Evolutionary conservation across 495 filamentous ascomycete genomes (phyloP).

Genomic region (Penicillium tannophilum): DNA sequence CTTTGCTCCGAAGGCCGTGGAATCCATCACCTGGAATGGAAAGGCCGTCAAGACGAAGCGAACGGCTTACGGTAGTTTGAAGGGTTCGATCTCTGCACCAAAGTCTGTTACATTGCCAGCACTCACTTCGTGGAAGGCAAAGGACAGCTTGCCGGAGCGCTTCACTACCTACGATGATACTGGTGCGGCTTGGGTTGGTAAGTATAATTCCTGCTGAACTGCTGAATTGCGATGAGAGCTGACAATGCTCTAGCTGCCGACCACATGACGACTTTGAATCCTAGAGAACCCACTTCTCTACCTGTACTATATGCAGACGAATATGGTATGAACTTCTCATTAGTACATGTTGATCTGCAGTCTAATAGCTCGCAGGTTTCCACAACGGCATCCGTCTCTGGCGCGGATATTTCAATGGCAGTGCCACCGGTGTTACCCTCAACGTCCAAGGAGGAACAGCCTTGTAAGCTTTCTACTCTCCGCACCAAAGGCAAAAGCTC

Average conservation of each 20-base stretch:
- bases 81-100: constrained; percentile 47
- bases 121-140: constrained; percentile 62
- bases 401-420: constrained; percentile 64
- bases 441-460: constrained; percentile 64
- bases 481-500: not conserved
- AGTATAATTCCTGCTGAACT: constrained; percentile 12
- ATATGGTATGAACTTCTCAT: constrained; percentile 49
- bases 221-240: not conserved
- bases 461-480: constrained; percentile 39
- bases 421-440: constrained; percentile 58
- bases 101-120: constrained; percentile 51
- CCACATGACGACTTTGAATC: constrained; percentile 60
- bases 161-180: constrained; percentile 61
- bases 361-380: constrained; percentile 47
- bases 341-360: not conserved
- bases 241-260: constrained; percentile 46
- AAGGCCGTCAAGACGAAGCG: constrained; percentile 35
- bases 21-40: constrained; percentile 60
- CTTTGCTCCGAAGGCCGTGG: constrained; percentile 53
- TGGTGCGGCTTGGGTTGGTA: constrained; percentile 55
- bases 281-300: constrained; percentile 59
- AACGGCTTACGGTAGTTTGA: constrained; percentile 50
- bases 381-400: constrained; percentile 67
- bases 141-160: constrained; percentile 72
- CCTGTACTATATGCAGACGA: constrained; percentile 61